These are phyloP conservation scores for Piper betle DNA, from an alignment of 164 flowering plant genomes.

Conservation along the genomic window DNA sequence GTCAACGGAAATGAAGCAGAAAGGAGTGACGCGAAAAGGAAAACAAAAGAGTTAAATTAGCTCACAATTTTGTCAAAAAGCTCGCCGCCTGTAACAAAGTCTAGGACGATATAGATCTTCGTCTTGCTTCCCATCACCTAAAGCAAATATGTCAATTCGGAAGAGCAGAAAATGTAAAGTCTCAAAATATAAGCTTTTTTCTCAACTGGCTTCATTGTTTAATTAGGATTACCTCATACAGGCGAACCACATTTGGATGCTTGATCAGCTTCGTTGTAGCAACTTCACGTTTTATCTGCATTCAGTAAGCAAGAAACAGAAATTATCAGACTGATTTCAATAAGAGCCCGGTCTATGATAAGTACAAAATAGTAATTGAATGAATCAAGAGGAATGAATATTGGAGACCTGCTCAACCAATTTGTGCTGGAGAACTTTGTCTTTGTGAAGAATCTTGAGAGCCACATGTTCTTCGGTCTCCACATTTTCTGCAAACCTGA, in stretches of 20 bases:
- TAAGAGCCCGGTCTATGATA: too few species aligned
- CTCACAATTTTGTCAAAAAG: conserved; percentile 87
- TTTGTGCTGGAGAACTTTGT: conserved; percentile 59
- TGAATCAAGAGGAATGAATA: too few species aligned
- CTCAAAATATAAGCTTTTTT: too few species aligned
- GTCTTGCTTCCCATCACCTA: conserved; percentile 95
- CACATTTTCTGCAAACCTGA: conserved; percentile 50
- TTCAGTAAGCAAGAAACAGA: neutral
- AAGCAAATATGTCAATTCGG: neutral
- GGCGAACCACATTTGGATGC: conserved; percentile 86
- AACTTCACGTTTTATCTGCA: conserved; percentile 73
- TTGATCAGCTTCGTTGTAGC: conserved; percentile 84
- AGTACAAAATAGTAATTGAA: neutral
- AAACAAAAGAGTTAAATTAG: neutral
- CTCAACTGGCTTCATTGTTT: too few species aligned
- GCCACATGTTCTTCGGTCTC: conserved; percentile 53
- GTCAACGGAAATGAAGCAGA: neutral
- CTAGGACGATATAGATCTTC: conserved; percentile 72
- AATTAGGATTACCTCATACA: conserved; percentile 47
- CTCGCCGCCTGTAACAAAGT: conserved; percentile 83
- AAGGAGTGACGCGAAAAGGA: neutral
- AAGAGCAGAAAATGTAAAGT: neutral
- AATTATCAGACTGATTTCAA: neutral
- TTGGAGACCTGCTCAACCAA: conserved; percentile 56
- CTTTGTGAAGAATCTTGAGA: conserved; percentile 64